Conservation (phyloP, 2,329 filamentous ascomycete species). For the Phialocephala subalpina region DNA sequence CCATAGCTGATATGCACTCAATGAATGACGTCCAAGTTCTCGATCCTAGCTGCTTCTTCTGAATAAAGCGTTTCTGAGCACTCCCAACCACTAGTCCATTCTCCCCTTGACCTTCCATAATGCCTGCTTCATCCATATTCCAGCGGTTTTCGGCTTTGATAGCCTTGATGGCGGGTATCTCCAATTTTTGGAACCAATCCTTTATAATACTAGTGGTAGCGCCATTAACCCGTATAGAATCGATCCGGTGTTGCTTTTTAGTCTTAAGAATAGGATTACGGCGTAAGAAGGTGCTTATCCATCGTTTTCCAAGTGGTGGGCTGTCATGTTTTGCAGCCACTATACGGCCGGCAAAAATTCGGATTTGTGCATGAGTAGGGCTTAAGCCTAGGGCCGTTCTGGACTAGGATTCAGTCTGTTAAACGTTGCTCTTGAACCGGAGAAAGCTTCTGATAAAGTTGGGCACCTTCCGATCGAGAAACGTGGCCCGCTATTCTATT, state of each 20-base stretch:
- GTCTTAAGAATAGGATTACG: constrained; percentile 21
- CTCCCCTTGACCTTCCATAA: constrained; percentile 19
- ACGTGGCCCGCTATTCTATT: not conserved
- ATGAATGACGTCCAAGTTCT: constrained; percentile 22
- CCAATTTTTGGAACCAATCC: constrained; percentile 20
- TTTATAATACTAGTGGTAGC: constrained; percentile 20
- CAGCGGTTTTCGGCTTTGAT: constrained; percentile 15
- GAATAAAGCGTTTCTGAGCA: constrained; percentile 13
- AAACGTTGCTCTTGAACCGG: no score
- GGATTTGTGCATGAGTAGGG: constrained; percentile 13
- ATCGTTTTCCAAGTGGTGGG: constrained; percentile 18
- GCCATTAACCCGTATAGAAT: constrained; percentile 22
- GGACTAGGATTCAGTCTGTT: constrained; percentile 15
- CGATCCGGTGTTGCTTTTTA: constrained; percentile 6
- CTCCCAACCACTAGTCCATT: constrained; percentile 20
- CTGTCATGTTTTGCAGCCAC: not conserved
- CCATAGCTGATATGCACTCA: constrained; percentile 20
- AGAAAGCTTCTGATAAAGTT: not conserved
- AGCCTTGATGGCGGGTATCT: constrained; percentile 4
- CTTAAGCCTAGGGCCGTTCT: constrained; percentile 13
- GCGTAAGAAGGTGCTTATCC: not conserved
- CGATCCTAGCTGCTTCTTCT: constrained; percentile 21
- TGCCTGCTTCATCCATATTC: constrained; percentile 13
- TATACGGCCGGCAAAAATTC: not conserved
- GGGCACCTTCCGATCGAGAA: constrained; percentile 10